These are phyloP conservation scores for Wallacemonas sp. DNA, from an alignment of 208 protist genomes.

Conservation along the genomic window DNA sequence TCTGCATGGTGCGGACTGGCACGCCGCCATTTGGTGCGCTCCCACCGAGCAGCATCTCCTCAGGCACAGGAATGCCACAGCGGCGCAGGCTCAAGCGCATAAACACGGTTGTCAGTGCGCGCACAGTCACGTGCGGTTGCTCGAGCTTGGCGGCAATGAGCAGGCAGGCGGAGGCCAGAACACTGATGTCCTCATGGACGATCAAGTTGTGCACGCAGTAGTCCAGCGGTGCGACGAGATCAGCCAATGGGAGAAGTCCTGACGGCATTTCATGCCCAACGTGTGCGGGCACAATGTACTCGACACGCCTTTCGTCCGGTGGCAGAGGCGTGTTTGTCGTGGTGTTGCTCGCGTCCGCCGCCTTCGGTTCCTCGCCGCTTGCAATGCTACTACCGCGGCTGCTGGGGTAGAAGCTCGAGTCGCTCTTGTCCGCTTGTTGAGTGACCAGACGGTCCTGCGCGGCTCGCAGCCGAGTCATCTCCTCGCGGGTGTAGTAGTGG, in stretches of 20 bases:
- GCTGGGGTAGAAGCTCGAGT: slow-evolving; percentile 14
- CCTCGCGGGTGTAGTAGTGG: slow-evolving; percentile 24
- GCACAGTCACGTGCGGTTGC: slow-evolving; percentile 53
- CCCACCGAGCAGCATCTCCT: slow-evolving; percentile 4
- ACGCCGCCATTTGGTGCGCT: not conserved
- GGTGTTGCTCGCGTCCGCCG: too few species aligned
- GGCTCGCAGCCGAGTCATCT: not conserved
- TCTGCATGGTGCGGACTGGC: not conserved
- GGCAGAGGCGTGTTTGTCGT: too few species aligned
- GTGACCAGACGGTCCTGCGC: not conserved
- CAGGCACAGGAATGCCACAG: slow-evolving; percentile 18
- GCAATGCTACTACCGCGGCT: too few species aligned
- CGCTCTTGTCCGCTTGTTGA: not conserved
- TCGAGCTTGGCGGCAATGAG: slow-evolving; percentile 80
- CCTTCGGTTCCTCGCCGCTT: too few species aligned
- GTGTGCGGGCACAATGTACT: slow-evolving; percentile 63
- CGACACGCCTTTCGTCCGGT: slow-evolving; percentile 10
- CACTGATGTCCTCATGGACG: slow-evolving; percentile 69
- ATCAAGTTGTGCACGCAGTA: slow-evolving; percentile 68
- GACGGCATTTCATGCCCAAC: slow-evolving; percentile 43
- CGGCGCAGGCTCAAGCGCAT: slow-evolving; percentile 62
- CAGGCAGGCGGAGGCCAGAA: slow-evolving; percentile 76
- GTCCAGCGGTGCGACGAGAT: slow-evolving; percentile 77
- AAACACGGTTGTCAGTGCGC: slow-evolving; percentile 58
- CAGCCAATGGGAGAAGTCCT: slow-evolving; percentile 49